Evolutionary conservation across 129 eudicot genomes (phyloP).

Genomic region (Arctium minus): DNA sequence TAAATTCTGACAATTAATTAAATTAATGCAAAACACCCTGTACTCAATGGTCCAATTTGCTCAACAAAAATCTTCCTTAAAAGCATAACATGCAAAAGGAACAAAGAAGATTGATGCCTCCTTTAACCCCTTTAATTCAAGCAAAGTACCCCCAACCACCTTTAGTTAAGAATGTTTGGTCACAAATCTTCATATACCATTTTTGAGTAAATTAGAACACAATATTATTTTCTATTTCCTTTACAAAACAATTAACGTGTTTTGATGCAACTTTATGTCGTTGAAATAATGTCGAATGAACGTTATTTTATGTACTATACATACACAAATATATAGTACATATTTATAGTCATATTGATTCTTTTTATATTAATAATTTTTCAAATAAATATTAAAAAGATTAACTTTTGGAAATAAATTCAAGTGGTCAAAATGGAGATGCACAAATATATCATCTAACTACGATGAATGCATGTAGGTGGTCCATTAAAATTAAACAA

Average conservation of each 20-base stretch:
- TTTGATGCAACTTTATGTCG: background rate
- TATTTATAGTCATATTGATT: background rate
- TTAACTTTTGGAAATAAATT: constrained; percentile 6
- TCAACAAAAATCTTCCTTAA: background rate
- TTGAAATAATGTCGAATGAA: background rate
- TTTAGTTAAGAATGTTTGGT: background rate
- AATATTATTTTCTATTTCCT: background rate
- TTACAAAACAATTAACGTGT: background rate
- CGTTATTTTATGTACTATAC: background rate
- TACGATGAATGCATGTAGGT: constrained; percentile 1
- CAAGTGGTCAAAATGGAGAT: constrained; percentile 11
- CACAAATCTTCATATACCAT: background rate
- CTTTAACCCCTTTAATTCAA: background rate
- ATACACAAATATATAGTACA: background rate
- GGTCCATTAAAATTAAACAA: constrained; percentile 8
- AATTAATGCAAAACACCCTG: background rate
- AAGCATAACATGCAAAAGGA: background rate
- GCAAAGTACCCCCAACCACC: background rate
- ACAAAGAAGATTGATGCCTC: background rate
- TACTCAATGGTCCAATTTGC: background rate
- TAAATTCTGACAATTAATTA: background rate
- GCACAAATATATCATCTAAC: background rate
- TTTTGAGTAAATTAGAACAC: background rate
- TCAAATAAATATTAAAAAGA: background rate
- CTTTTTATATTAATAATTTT: background rate